phyloP scores from a whole-genome alignment of 176 grass and related monocot genomes.

The Canna indica region DNA sequence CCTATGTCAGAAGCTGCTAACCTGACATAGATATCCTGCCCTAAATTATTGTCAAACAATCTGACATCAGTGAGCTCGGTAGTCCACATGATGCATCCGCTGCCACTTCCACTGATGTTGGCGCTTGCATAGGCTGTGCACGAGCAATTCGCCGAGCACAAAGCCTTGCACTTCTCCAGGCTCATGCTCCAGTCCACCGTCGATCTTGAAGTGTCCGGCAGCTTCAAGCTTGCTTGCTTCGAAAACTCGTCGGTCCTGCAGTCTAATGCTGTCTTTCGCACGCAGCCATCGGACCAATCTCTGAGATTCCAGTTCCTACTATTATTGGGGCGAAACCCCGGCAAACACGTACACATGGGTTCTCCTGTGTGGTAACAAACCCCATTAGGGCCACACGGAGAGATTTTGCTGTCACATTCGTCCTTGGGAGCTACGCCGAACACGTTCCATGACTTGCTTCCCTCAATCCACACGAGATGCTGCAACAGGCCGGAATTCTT shows the following conservation, averaged over 20 bases:
- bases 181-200: background rate
- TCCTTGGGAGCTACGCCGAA: background rate
- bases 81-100: background rate
- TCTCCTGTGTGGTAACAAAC: background rate
- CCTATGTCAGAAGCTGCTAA: slow-evolving; percentile 2
- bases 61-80: slow-evolving; percentile 7
- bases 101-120: background rate
- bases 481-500: background rate
- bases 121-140: slow-evolving; percentile 1
- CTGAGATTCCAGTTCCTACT: background rate
- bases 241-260: background rate
- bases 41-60: background rate
- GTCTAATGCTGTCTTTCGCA: background rate
- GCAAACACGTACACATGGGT: background rate
- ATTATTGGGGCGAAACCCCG: background rate
- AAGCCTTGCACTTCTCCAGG: background rate
- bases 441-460: background rate
- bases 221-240: background rate
- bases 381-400: background rate
- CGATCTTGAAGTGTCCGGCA: background rate
- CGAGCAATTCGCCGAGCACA: background rate
- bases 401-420: background rate
- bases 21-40: slow-evolving; percentile 11
- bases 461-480: background rate
- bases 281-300: background rate